Evolutionary conservation across 352 stramenopile species (phyloP), one percentile per base, ranked within the genome.

Genomic region (Chrysophaeum taylorii): DNA sequence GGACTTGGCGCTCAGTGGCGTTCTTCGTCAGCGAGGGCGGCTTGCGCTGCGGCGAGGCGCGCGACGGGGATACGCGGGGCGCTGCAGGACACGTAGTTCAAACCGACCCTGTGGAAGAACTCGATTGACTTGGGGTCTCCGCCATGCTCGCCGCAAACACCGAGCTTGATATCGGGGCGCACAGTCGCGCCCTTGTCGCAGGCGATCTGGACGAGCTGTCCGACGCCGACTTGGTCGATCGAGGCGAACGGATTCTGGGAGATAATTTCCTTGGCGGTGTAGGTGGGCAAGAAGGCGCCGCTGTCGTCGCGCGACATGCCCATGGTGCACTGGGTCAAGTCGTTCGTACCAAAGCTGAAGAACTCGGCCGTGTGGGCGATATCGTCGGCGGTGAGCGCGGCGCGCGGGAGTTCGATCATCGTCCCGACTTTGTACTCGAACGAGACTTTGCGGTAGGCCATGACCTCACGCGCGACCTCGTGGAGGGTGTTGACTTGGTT

Each of bases 71-170:
- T 79, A 41, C 82, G 77, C 61, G 86, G 88, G 18, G 83, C 81
- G 15, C 76, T 85, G 73, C 84, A 90, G 27, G 80, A 86, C 15
- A 89, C 82, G 73, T 88, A 89, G 72, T 87, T 77, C 35, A 89
- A 74, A 48, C 81, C 80, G 53, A 84, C 48, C 14, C 74, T 71
- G 43, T 87, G 76, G 71, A 89, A 89, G 73, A 91, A 88, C 37
- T 78, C 45, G 39, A 92, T 84, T 29, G 76, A 86, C 37, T 77
- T 73, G 0, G 84, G 81, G 70, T 92, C 85, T 45, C 83, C 84
- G 68, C 83, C 85, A 72, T 90, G 84, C 69, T 91, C 85, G 21
- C 85, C 85, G 73, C 84, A 91, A 27, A 91, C 79, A 21, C 82
- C 86, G 54, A 88, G 74, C 0, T 77, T 80, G 21, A 88, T 70